phyloP scores from a whole-genome alignment of 345 rosid species.

The Citropsis articulata region DNA sequence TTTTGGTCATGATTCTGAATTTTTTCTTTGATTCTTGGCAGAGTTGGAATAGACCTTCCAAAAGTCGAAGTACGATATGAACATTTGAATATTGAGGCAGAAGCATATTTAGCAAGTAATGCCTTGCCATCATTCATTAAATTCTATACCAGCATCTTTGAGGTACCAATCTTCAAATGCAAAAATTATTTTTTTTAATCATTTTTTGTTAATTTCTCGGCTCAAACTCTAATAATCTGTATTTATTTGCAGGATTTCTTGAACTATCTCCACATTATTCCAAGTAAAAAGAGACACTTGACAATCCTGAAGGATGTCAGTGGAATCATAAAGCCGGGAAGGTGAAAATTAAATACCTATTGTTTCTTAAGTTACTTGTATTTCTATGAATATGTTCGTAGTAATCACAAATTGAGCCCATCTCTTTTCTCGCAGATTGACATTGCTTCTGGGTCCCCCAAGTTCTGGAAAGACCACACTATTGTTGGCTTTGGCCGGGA shows the following conservation, averaged over 20 bases:
- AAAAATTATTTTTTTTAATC: neutral
- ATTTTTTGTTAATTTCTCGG: neutral
- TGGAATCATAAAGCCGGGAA: conserved; percentile 74
- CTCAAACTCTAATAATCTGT: neutral
- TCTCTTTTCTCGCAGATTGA: conserved; percentile 40
- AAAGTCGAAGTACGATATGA: conserved; percentile 35
- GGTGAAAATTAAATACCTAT: conserved; percentile 30
- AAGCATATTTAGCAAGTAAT: conserved; percentile 28
- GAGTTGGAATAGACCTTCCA: conserved; percentile 32
- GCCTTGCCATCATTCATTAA: conserved; percentile 38
- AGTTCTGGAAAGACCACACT: conserved; percentile 83
- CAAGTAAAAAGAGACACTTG: conserved; percentile 48
- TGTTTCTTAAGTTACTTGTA: neutral
- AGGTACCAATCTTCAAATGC: conserved; percentile 25
- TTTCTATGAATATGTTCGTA: neutral
- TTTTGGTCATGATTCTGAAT: neutral
- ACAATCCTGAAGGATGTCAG: conserved; percentile 64
- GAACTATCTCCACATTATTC: conserved; percentile 34
- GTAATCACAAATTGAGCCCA: neutral
- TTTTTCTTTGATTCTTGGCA: conserved; percentile 1
- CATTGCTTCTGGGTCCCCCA: conserved; percentile 87
- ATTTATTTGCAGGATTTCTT: conserved; percentile 28
- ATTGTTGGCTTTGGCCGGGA: conserved; percentile 72
- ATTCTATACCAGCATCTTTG: conserved; percentile 18
- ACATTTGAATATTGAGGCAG: conserved; percentile 32